Conservation (phyloP, 2,329 filamentous ascomycete species). For the Helotiales sp. region DNA sequence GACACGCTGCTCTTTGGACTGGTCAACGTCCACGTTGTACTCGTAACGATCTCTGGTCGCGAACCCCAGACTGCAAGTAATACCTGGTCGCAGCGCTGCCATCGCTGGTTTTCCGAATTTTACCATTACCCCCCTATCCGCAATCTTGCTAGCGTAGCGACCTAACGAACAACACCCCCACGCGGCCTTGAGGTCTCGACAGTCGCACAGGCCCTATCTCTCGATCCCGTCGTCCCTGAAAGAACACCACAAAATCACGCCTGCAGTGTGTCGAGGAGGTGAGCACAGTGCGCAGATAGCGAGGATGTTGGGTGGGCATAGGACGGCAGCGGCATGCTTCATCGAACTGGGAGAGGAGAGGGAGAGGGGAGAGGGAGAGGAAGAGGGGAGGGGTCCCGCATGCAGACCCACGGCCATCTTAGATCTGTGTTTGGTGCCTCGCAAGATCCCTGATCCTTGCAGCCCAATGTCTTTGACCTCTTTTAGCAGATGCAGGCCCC, state of each 20-base stretch:
- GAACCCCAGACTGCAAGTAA: too few species aligned
- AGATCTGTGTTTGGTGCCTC: constrained; percentile 32
- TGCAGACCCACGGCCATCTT: constrained; percentile 16
- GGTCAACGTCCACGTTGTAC: too few species aligned
- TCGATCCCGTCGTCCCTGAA: not conserved
- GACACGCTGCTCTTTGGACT: too few species aligned
- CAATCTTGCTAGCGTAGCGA: not conserved
- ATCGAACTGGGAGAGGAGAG: not conserved
- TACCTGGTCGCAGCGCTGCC: too few species aligned
- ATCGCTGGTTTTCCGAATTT: too few species aligned
- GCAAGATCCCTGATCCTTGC: constrained; percentile 32
- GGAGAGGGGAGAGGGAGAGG: not conserved
- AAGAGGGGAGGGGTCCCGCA: constrained; percentile 3
- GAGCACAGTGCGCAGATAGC: not conserved
- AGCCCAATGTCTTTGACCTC: constrained; percentile 28
- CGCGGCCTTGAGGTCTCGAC: not conserved
- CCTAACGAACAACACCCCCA: not conserved
- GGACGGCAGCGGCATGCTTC: not conserved
- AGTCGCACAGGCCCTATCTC: not conserved
- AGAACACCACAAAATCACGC: too few species aligned
- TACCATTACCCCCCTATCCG: not conserved
- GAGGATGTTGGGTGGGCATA: not conserved
- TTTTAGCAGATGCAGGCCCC: constrained; percentile 19
- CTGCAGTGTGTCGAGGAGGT: too few species aligned
- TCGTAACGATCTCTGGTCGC: too few species aligned